A percentile compares a stretch with the other conserved stretches of the same genome.
These are phyloP conservation scores for Pythium angustatum DNA, from an alignment of 352 stramenopile genomes.

Conservation along the genomic window DNA sequence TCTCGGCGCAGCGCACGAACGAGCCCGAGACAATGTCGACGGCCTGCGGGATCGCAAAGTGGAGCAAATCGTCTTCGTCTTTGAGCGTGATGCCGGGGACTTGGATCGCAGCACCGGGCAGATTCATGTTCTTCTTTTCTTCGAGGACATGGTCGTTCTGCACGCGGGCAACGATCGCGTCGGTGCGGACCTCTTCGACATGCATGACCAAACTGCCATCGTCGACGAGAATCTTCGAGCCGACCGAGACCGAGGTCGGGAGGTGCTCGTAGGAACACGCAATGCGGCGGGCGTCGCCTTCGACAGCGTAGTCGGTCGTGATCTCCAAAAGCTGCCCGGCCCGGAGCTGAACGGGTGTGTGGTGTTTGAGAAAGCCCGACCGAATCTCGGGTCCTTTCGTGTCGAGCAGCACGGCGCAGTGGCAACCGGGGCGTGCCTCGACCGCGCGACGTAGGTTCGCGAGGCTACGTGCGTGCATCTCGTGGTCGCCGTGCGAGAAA, in stretches of 20 bases:
- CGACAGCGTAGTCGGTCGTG: constrained; percentile 86
- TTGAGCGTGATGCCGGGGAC: constrained; percentile 95
- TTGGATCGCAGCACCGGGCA: constrained; percentile 87
- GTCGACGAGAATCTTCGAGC: constrained; percentile 95
- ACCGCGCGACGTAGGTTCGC: constrained; percentile 89
- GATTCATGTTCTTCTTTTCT: constrained; percentile 98
- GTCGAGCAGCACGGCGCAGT: constrained; percentile 95
- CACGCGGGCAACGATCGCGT: constrained; percentile 76
- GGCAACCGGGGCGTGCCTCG: constrained; percentile 59
- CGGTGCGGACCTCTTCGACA: constrained; percentile 78
- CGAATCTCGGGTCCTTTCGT: constrained; percentile 98
- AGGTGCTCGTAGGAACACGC: constrained; percentile 95
- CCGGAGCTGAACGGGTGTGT: constrained; percentile 69
- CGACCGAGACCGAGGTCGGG: constrained; percentile 88
- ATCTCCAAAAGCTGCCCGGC: constrained; percentile 85
- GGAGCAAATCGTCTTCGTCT: constrained; percentile 90
- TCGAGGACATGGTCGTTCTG: constrained; percentile 91
- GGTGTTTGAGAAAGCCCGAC: constrained; percentile 80
- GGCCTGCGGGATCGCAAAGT: constrained; percentile 96
- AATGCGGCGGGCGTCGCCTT: constrained; percentile 79
- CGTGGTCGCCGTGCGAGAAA: constrained; percentile 98
- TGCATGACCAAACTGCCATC: constrained; percentile 95
- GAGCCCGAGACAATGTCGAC: constrained; percentile 99
- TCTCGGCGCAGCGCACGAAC: constrained; percentile 97
- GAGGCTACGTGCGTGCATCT: constrained; percentile 88